Base-by-base conservation (phyloP, 371 early-diverging fungal genomes). In the Mucor indicus region DNA sequence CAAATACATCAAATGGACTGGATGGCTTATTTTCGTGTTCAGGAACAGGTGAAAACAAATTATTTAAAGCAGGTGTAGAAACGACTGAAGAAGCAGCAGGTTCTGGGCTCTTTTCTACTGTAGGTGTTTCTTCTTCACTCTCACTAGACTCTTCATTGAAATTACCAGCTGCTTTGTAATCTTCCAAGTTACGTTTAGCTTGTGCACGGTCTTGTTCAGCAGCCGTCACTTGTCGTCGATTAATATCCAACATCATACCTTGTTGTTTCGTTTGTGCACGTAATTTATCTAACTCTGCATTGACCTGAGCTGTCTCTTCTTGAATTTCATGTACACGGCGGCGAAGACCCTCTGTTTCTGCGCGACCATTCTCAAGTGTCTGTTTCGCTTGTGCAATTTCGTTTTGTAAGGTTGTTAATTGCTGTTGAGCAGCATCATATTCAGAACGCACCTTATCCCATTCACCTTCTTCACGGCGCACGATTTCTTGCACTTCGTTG, bases 181-280 rank as follows among this genome's bases (percentile, higher is more conserved):
- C 75, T 19, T 48, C 55, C 7, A 75, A 38, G 50, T 75, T 48
- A 11, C 69, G 61, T 22, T 60, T 60, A 2, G 67, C 72, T 37
- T 60, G 61, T 9, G 71, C 56, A 6, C 71, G 46, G 37, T 77
- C 77, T 38, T 68, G 64, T 22, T 70, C 77, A 37, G 73, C 66
- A 8, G 77, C 73, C n/a, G 69, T 70, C 0, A 73, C 73, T 55
- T 77, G 77, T 7, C 67, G 57, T 27, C 62, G 58, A 43, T 70
- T 70, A 42, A 77, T 72, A 57, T 71, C 73, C 35, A 72, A 37
- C 73, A 70, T 67, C 68, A 68, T 72, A 24, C 46, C 45, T 22
- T 72, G 71, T 20, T 72, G 73, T 38, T 77, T 77, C 25, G 55
- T 53, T 25, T 74, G 64, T 2, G 48, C 44, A 6, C 67, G 41